Base-by-base conservation (phyloP, 1,284 basidiomycete genomes). In the Boletus albobrunnescens region DNA sequence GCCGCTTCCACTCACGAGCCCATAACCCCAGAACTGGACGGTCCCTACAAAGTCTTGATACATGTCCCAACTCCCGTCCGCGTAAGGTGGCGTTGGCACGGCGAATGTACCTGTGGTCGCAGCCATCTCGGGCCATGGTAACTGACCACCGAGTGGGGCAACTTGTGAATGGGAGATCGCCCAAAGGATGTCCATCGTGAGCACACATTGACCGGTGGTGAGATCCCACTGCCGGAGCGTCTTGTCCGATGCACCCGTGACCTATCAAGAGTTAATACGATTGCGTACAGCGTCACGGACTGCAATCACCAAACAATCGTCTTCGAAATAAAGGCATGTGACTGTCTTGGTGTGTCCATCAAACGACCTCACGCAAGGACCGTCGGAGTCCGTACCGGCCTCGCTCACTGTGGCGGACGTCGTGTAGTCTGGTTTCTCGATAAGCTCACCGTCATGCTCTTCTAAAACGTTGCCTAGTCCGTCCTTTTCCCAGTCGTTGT, bases 101-200 rank as follows among this genome's bases (percentile, higher is more conserved):
- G 85, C 79, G 60, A 94, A 94, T 10, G 75, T 73, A 44, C 81
- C 81, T 11, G 83, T 75, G 6, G 81, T 78, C 0, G 81, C 76
- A 0, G 76, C 74, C 0, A 76, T 67, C 13, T 76, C 77, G 23
- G 79, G 68, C 64, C 87, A 81, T 26, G 72, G 69, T 49, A 73
- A 63, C 46, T 68, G 65, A 30, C 61, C 65, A 22, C 71, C 67
- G 53, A 78, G 58, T 11, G 65, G 61, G 2, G 75, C 65, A n/a
- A 76, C 68, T 9, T 85, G 78, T 2, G 93, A 86, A 70, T 99
- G 95, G 14, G 92, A 92, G 58, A 99, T 97, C 3, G 95, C 95
- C 96, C 96, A 99, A 16, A 99, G 81, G 52, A 99, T 96, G 70
- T 99, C 96, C 96, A 99, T 99, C 11, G 95, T 96, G 74, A 97